These are phyloP conservation scores for Dactylellina drechsleri DNA, from an alignment of 2,329 filamentous ascomycete genomes.

Conservation along the genomic window DNA sequence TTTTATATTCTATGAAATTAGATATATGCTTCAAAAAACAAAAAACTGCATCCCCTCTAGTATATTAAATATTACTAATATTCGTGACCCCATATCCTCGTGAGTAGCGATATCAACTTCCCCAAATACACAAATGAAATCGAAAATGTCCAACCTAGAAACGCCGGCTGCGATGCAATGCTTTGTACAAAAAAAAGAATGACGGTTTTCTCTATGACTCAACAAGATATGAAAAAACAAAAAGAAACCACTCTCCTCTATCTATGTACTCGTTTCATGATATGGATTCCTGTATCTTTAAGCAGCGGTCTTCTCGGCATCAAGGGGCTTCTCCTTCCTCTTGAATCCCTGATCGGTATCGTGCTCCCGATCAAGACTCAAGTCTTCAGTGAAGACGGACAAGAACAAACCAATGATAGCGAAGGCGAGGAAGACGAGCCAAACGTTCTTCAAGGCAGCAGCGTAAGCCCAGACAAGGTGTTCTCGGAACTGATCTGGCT, in stretches of 20 bases:
- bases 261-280: neutral
- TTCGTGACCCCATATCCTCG: constrained; percentile 11
- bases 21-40: neutral
- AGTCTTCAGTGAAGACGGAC: constrained; percentile 67
- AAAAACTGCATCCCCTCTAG: neutral
- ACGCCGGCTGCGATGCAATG: constrained; percentile 6
- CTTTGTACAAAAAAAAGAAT: neutral
- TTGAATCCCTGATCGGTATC: constrained; percentile 66
- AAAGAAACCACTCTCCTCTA: neutral
- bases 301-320: constrained; percentile 43
- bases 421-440: constrained; percentile 69
- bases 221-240: neutral
- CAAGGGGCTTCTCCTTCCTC: constrained; percentile 60
- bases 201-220: too few species aligned
- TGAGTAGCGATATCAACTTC: constrained; percentile 21
- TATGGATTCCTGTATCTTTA: neutral
- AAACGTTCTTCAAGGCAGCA: constrained; percentile 68
- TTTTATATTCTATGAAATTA: too few species aligned
- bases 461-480: constrained; percentile 68
- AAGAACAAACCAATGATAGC: constrained; percentile 66
- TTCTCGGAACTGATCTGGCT: constrained; percentile 59
- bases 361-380: constrained; percentile 65
- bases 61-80: constrained; percentile 33
- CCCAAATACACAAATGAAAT: constrained; percentile 8
- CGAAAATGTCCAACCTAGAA: neutral